phyloP scores from a whole-genome alignment of 116 monocot species.

The Iris pallida region DNA sequence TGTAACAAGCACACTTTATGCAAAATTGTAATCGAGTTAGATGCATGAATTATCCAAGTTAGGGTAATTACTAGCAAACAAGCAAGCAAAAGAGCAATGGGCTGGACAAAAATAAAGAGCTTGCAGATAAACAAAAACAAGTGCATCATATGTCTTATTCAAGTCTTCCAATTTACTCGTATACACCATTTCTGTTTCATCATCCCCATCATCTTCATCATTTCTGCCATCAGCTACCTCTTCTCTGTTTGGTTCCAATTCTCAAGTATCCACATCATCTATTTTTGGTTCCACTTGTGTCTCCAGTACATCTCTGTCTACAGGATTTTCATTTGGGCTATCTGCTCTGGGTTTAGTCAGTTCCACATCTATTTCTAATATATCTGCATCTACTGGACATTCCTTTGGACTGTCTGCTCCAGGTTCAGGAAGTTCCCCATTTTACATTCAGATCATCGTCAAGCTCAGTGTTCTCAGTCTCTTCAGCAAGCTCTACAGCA shows the following conservation, averaged over 20 bases:
- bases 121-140: not conserved
- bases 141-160: constrained; percentile 43
- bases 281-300: constrained; percentile 28
- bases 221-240: constrained; percentile 13
- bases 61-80: too few species aligned
- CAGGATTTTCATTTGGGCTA: constrained; percentile 19
- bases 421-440: constrained; percentile 13
- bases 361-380: constrained; percentile 17
- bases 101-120: not conserved
- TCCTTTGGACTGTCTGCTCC: constrained; percentile 6
- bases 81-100: not conserved
- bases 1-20: too few species aligned
- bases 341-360: not conserved
- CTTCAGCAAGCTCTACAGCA: not conserved
- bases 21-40: not conserved
- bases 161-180: constrained; percentile 57
- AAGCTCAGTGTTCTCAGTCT: constrained; percentile 33
- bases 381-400: constrained; percentile 13
- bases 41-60: not conserved
- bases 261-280: constrained; percentile 34
- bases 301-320: constrained; percentile 18
- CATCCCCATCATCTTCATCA: constrained; percentile 66
- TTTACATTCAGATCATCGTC: constrained; percentile 26
- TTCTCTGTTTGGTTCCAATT: constrained; percentile 27
- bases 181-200: constrained; percentile 77